A percentile compares a stretch with the other conserved stretches of the same genome.
Evolutionary conservation across 2,329 filamentous ascomycete species (phyloP).

Genomic region (Pseudogymnoascus sp.): DNA sequence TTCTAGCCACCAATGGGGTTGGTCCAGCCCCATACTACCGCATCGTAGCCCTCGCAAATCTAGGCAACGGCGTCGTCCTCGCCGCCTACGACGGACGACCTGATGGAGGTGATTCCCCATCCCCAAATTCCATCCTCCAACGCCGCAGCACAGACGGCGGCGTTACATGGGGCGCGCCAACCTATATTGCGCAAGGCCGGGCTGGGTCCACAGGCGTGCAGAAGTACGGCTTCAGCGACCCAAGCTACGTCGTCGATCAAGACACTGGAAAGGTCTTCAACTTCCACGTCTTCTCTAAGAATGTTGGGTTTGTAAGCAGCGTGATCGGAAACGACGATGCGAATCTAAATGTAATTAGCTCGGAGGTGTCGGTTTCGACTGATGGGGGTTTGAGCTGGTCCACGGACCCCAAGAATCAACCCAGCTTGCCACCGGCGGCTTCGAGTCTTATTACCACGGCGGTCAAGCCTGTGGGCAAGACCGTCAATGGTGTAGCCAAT

Average conservation of each 20-base stretch:
- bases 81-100: neutral
- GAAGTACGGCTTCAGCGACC: neutral
- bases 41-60: conserved; percentile 1
- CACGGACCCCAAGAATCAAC: neutral
- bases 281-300: conserved; percentile 7
- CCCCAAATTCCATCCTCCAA: neutral
- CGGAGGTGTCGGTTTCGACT: neutral
- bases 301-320: neutral
- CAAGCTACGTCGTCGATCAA: neutral
- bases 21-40: neutral
- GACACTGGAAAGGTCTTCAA: neutral
- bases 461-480: neutral
- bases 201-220: neutral
- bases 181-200: neutral
- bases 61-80: neutral
- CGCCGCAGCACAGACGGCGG: neutral
- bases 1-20: neutral
- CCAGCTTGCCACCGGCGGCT: neutral
- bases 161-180: neutral
- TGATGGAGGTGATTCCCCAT: neutral
- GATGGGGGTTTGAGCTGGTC: neutral
- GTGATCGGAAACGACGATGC: neutral
- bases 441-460: neutral
- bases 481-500: neutral
- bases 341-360: neutral